Percentiles rank a stretch among this genome's conserved stretches.
Conservation (phyloP, 2,329 filamentous ascomycete genomes). For the Cladorrhinum sp. region DNA sequence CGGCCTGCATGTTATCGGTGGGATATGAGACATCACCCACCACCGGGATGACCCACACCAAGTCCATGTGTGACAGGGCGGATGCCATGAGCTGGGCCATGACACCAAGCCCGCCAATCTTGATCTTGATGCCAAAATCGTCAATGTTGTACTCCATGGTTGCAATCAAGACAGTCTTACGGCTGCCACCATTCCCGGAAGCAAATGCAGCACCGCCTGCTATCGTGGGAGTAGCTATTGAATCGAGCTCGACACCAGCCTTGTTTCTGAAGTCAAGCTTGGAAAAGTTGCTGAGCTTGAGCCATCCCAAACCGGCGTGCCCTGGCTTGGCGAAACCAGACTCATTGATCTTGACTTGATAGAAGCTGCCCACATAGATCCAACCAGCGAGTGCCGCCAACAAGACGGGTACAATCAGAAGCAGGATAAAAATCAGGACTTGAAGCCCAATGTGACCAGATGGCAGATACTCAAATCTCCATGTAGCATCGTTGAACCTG, state of each 20-base stretch:
- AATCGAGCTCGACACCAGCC: constrained; percentile 24
- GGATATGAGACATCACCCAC: constrained; percentile 65
- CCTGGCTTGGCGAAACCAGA: constrained; percentile 27
- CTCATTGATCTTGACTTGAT: constrained; percentile 47
- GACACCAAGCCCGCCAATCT: constrained; percentile 67
- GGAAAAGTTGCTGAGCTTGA: constrained; percentile 30
- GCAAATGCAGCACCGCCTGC: constrained; percentile 17
- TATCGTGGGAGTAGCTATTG: constrained; percentile 21
- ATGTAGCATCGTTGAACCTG: constrained; percentile 51
- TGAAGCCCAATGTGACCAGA: constrained; percentile 53
- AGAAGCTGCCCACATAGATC: constrained; percentile 59
- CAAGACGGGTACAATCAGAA: constrained; percentile 51
- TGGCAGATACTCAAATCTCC: constrained; percentile 51
- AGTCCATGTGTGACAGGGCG: constrained; percentile 60
- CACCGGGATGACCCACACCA: constrained; percentile 63
- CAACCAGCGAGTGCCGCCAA: constrained; percentile 50
- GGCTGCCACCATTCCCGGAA: constrained; percentile 16
- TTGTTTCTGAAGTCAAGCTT: constrained; percentile 33
- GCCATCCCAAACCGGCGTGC: constrained; percentile 22
- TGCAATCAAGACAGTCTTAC: constrained; percentile 61
- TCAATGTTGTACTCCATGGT: constrained; percentile 73
- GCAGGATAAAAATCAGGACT: constrained; percentile 51
- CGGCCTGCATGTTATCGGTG: constrained; percentile 46
- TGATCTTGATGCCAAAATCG: constrained; percentile 68
- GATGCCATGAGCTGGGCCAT: constrained; percentile 70